Evolutionary conservation across 176 grass and related monocot genomes (phyloP).

Genomic region (Alopecurus myosuroides): DNA sequence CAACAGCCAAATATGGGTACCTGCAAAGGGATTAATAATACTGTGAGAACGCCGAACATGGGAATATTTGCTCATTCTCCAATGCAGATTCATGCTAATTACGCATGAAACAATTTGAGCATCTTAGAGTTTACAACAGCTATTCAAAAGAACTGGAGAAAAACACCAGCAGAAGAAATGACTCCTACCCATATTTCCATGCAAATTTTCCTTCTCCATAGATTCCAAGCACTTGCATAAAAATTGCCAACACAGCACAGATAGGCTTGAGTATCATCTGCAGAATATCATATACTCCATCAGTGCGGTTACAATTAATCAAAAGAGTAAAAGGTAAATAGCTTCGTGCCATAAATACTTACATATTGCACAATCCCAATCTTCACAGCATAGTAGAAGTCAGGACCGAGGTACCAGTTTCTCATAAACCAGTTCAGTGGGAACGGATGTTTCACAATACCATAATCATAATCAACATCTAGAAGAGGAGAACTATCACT

Average conservation of each 20-base stretch:
- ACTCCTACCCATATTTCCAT: constrained; percentile 92
- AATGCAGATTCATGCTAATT: not conserved
- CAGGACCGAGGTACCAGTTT: constrained; percentile 88
- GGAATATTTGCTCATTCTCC: not conserved
- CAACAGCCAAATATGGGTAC: constrained; percentile 94
- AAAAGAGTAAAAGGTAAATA: constrained; percentile 5
- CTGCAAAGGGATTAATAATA: constrained; percentile 32
- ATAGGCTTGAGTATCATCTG: constrained; percentile 98
- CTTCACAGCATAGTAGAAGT: constrained; percentile 94
- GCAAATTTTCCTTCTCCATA: constrained; percentile 96
- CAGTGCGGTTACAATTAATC: not conserved
- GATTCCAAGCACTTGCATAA: constrained; percentile 76
- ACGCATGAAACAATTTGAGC: not conserved
- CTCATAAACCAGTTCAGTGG: constrained; percentile 92
- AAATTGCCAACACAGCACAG: constrained; percentile 87
- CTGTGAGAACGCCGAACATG: constrained; percentile 5
- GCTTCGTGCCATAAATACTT: constrained; percentile 25
- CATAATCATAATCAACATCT: constrained; percentile 81
- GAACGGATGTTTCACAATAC: constrained; percentile 95
- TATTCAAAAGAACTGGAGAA: not conserved
- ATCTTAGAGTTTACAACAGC: not conserved
- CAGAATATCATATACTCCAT: constrained; percentile 25
- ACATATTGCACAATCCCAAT: constrained; percentile 99
- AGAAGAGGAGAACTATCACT: constrained; percentile 70
- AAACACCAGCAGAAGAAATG: not conserved